A percentile compares a stretch with the other conserved stretches of the same genome.
phyloP scores from a whole-genome alignment of 208 protist genomes.

The Trypanosoma melophagium region DNA sequence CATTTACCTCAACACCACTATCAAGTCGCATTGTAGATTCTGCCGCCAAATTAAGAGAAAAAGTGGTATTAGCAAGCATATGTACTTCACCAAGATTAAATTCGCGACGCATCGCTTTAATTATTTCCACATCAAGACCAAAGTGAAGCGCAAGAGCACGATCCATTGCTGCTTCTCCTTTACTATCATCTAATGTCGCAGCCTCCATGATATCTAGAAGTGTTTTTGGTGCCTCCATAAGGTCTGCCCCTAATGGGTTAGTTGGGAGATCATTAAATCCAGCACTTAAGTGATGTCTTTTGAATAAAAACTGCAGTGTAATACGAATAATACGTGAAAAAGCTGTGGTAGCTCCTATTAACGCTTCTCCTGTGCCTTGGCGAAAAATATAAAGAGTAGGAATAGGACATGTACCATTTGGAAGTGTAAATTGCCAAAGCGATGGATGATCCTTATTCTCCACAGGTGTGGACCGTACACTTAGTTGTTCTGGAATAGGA shows the following conservation, averaged over 20 bases:
- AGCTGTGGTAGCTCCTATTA: constrained; percentile 50
- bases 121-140: constrained; percentile 34
- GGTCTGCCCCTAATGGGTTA: constrained; percentile 52
- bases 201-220: constrained; percentile 39
- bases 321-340: constrained; percentile 55
- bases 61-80: constrained; percentile 37
- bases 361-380: constrained; percentile 37
- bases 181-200: constrained; percentile 14
- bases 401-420: background rate
- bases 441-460: constrained; percentile 46
- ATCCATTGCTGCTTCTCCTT: constrained; percentile 29
- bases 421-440: constrained; percentile 40
- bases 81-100: constrained; percentile 42
- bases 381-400: constrained; percentile 33
- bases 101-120: constrained; percentile 61
- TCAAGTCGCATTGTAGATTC: background rate
- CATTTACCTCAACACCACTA: constrained; percentile 14
- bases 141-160: constrained; percentile 52
- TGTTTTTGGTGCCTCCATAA: constrained; percentile 26
- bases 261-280: constrained; percentile 44
- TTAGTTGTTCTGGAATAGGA: constrained; percentile 37
- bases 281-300: constrained; percentile 36
- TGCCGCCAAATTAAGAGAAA: constrained; percentile 25
- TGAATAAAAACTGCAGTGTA: constrained; percentile 58
- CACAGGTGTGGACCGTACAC: constrained; percentile 39